phyloP scores from a whole-genome alignment of 1,139 yeast species.

The Kluyveromyces sp. region DNA sequence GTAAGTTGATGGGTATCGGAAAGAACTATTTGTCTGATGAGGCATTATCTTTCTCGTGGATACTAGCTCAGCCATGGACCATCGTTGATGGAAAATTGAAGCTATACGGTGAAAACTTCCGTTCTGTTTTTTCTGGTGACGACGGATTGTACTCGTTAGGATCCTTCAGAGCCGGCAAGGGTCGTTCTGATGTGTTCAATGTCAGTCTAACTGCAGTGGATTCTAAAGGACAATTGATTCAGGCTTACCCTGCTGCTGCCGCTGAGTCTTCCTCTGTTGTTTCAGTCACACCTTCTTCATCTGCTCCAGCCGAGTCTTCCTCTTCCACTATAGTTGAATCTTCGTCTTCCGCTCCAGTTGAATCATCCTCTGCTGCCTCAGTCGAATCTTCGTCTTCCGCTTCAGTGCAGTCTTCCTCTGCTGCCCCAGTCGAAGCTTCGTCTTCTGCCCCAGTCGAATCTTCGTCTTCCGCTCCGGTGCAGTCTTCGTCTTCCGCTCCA shows the following conservation, averaged over 20 bases:
- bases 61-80: neutral
- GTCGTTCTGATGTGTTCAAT: neutral
- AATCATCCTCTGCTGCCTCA: neutral
- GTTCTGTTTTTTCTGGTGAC: neutral
- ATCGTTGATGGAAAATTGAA: neutral
- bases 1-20: neutral
- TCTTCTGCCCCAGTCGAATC: neutral
- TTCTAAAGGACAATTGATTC: neutral
- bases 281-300: neutral
- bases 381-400: neutral
- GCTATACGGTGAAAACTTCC: neutral
- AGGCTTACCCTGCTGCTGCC: neutral
- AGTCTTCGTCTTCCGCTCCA: conserved; percentile 5
- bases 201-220: neutral
- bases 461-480: neutral
- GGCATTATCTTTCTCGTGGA: neutral
- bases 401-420: neutral
- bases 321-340: neutral
- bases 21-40: neutral
- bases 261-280: neutral
- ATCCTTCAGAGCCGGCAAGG: neutral
- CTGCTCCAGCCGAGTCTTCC: neutral
- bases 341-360: conserved; percentile 1
- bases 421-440: neutral
- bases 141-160: neutral